phyloP scores from a whole-genome alignment of 2,329 filamentous ascomycete species.

The Remersonia thermophila region DNA sequence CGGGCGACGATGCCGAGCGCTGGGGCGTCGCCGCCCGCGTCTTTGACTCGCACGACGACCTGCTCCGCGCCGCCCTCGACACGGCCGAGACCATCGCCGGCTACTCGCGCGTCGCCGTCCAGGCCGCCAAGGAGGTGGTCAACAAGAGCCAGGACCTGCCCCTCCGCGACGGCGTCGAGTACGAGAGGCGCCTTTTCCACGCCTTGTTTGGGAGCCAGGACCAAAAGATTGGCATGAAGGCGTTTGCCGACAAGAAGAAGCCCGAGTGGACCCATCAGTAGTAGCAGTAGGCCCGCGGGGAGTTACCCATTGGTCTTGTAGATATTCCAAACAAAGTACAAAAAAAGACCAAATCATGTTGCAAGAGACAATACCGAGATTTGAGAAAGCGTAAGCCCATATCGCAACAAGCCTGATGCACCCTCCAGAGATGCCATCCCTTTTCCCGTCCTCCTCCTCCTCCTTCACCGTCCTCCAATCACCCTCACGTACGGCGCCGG shows the following conservation, averaged over 20 bases:
- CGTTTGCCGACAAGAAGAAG: constrained; percentile 92
- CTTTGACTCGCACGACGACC: constrained; percentile 67
- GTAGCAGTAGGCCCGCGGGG: too few relatives aligned
- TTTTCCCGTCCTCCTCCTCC: too few relatives aligned
- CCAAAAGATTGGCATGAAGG: constrained; percentile 94
- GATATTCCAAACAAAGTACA: too few relatives aligned
- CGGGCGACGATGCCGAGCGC: constrained; percentile 67
- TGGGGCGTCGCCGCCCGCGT: constrained; percentile 84
- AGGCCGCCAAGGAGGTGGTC: constrained; percentile 93
- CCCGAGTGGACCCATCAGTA: constrained; percentile 79
- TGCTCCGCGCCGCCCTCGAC: constrained; percentile 68
- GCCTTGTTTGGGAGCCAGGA: constrained; percentile 85
- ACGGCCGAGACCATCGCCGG: constrained; percentile 83
- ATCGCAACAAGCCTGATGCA: too few relatives aligned
- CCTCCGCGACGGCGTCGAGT: constrained; percentile 84
- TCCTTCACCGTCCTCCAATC: neutral
- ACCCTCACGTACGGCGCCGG: constrained; percentile 58
- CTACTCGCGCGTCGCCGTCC: constrained; percentile 74
- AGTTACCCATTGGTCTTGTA: too few relatives aligned
- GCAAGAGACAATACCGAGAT: too few relatives aligned
- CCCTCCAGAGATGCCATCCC: too few relatives aligned
- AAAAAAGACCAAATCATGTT: too few relatives aligned
- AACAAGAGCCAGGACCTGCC: constrained; percentile 94
- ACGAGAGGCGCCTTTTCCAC: constrained; percentile 87
- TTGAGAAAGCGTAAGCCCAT: too few relatives aligned